These are phyloP conservation scores for Debaryomyces maramus DNA, from an alignment of 805 yeast genomes.

Conservation along the genomic window DNA sequence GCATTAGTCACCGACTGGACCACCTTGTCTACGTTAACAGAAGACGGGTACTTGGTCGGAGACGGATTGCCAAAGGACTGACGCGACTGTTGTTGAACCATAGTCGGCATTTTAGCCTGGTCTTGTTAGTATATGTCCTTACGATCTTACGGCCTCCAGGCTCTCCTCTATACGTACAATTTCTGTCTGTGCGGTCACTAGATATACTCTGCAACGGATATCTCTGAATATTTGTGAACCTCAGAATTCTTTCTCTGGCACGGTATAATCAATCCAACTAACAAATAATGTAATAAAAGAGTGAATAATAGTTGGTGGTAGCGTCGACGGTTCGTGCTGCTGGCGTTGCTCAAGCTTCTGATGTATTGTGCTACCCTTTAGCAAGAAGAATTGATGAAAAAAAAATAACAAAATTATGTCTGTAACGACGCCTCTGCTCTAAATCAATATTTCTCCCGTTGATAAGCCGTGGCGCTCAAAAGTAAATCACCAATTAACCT, in stretches of 20 bases:
- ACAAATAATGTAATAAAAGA: constrained; percentile 4
- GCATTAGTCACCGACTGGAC: constrained; percentile 48
- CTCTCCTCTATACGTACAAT: background rate
- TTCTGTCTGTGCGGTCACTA: too few relatives aligned
- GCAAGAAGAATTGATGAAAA: background rate
- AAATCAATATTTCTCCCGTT: too few relatives aligned
- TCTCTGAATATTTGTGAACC: too few relatives aligned
- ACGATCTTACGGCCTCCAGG: background rate
- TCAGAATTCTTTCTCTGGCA: too few relatives aligned
- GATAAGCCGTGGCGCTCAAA: constrained; percentile 1
- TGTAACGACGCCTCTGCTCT: too few relatives aligned
- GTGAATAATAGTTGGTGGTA: constrained; percentile 10
- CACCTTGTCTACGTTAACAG: constrained; percentile 36
- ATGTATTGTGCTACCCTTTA: too few relatives aligned
- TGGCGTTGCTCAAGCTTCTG: too few relatives aligned
- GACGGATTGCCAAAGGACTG: constrained; percentile 15
- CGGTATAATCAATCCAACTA: too few relatives aligned
- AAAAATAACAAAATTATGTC: too few relatives aligned
- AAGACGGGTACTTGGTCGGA: constrained; percentile 18
- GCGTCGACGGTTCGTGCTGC: background rate
- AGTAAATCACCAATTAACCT: too few relatives aligned
- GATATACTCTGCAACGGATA: too few relatives aligned
- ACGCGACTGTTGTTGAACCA: constrained; percentile 23
- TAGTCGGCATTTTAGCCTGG: constrained; percentile 19
- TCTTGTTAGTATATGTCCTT: background rate